Conservation (phyloP, 2,329 filamentous ascomycete species). For the Botrytis galanthina region DNA sequence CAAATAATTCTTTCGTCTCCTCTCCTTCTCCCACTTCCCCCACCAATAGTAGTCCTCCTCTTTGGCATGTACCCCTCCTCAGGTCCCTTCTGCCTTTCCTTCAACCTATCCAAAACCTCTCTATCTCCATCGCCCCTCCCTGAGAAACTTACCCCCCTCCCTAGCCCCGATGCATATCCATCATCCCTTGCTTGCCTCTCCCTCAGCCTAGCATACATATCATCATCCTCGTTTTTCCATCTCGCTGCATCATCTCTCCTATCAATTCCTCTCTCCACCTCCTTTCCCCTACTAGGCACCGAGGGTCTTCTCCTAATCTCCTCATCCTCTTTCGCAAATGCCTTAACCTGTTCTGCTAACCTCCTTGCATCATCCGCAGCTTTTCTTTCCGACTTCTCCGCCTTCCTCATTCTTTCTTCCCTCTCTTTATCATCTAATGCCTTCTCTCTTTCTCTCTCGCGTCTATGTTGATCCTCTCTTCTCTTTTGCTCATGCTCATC, state of each 20-base stretch:
- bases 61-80: constrained; percentile 10
- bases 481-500: neutral
- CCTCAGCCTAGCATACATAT: constrained; percentile 10
- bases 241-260: neutral
- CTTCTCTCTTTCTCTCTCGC: constrained; percentile 9
- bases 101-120: constrained; percentile 23
- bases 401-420: constrained; percentile 13
- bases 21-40: neutral
- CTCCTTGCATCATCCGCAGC: constrained; percentile 19
- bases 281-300: constrained; percentile 27
- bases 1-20: constrained; percentile 16
- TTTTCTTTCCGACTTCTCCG: constrained; percentile 19
- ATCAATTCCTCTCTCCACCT: constrained; percentile 20
- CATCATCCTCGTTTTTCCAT: neutral
- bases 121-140: neutral
- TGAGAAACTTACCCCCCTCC: neutral
- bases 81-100: constrained; percentile 22
- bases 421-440: neutral
- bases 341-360: constrained; percentile 24
- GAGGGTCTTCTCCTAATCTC: constrained; percentile 35
- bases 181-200: neutral
- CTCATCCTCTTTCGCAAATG: constrained; percentile 32
- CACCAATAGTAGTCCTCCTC: constrained; percentile 9
- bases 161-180: neutral
- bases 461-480: neutral